Evolutionary conservation across 148 eudicot genomes (phyloP), one percentile per base, ranked within the genome.

Genomic region (Fagopyrum homotropicum): DNA sequence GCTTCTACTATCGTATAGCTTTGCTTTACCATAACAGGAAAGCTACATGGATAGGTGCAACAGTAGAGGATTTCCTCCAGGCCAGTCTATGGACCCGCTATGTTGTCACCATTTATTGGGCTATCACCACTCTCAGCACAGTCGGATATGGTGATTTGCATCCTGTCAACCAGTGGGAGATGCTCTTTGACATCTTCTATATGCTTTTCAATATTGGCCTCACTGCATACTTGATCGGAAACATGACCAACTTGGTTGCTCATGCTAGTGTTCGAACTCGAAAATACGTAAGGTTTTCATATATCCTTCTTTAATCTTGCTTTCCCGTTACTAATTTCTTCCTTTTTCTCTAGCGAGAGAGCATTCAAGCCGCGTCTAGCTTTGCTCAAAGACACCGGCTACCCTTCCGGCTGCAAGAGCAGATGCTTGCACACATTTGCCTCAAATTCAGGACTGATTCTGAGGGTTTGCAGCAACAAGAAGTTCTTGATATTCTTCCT

Each of bases 191-290:
- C 80, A 86, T 84, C 69, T 90, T 89, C 77, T 90, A 88, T 83
- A 89, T 93, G 98, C 82, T 93, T 48, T 93, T 93, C 82, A 93
- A 93, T 79, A 90, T 93, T 22, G 98, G 98, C 12, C 77, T 93
- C 66, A 93, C 96, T 11, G 80, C 96, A 0, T 93, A 93, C 70
- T 77, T 93, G 75, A 90, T 93, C n/a, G 98, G 96, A 55, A 93
- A 90, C 80, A 93, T 93, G 93, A 93, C 98, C 79, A 93, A 90
- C 81, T 86, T 93, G 85, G 93, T 93, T 55, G 98, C 90, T 50
- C 96, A 90, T 79, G 91, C 93, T 35, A 90, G 90, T 73, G 84
- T 90, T 76, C 87, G 88, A 77, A 93, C 98, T 57, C 83, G 96
- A 69, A 85, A 79, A 84, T 93, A 87, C 76, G 98, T 93, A 75